A percentile compares a stretch with the other conserved stretches of the same genome.
Evolutionary conservation across 208 protist genomes (phyloP).

Genomic region (Lotmaria passim): DNA sequence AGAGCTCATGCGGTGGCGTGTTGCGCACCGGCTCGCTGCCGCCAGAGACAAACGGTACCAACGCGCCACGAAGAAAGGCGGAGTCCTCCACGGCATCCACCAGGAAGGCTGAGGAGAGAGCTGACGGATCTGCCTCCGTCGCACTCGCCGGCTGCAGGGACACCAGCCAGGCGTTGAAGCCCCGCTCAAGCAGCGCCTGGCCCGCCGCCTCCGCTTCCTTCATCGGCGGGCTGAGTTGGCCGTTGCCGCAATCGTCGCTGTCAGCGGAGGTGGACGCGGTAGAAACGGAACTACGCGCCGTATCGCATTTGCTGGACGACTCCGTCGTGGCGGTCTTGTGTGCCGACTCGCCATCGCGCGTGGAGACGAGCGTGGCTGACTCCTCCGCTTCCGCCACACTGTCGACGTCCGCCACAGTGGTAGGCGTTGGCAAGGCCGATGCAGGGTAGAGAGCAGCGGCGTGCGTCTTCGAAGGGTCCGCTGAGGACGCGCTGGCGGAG

Average conservation of each 20-base stretch:
- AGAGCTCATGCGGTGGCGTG: background rate
- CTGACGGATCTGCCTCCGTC: background rate
- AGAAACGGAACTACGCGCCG: slow-evolving; percentile 8
- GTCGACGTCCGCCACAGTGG: slow-evolving; percentile 1
- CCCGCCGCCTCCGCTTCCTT: background rate
- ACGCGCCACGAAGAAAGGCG: background rate
- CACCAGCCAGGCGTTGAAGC: slow-evolving; percentile 7
- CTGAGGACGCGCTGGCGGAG: slow-evolving; percentile 3
- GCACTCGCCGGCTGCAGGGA: background rate
- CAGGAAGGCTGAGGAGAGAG: background rate
- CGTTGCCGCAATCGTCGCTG: background rate
- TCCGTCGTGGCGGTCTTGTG: background rate
- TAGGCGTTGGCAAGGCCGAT: background rate
- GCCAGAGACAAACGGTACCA: background rate
- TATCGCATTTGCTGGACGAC: background rate
- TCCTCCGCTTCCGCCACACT: background rate
- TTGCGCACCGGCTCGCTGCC: background rate
- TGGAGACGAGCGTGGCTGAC: background rate
- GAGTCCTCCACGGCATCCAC: background rate
- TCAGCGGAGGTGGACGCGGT: slow-evolving; percentile 5
- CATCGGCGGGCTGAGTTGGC: too few relatives aligned
- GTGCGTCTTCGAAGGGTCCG: background rate
- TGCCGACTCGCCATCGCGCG: background rate
- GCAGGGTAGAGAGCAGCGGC: background rate
- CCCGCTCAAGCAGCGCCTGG: background rate